phyloP scores from a whole-genome alignment of 192 early-diverging fungal genomes.

The Backusella luteola region DNA sequence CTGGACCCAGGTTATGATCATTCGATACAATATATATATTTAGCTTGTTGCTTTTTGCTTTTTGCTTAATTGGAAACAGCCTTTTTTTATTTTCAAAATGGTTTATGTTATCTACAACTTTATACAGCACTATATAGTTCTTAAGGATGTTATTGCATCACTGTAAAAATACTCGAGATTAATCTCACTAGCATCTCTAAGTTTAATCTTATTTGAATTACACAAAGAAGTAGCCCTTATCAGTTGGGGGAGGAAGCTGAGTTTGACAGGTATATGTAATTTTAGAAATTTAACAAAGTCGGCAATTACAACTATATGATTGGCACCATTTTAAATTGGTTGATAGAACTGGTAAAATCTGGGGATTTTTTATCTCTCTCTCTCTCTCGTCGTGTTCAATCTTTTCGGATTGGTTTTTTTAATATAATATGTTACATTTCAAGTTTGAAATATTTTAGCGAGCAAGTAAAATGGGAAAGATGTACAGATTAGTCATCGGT shows the following conservation, averaged over 20 bases:
- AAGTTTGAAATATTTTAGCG: not conserved
- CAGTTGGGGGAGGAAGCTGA: not conserved
- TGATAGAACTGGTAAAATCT: not conserved
- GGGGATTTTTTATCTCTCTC: not conserved
- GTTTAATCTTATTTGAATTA: not conserved
- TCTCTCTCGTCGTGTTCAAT: not conserved
- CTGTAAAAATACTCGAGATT: not conserved
- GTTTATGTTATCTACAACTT: not conserved
- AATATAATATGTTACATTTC: not conserved
- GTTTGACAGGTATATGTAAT: not conserved
- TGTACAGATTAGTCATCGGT: not conserved
- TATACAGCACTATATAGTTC: not conserved
- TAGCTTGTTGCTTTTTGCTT: too few species aligned
- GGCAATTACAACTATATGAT: not conserved
- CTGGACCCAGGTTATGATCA: too few species aligned
- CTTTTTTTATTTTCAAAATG: not conserved
- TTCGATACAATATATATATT: too few species aligned
- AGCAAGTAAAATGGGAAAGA: not conserved
- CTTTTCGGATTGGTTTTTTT: not conserved
- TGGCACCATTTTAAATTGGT: constrained; percentile 2
- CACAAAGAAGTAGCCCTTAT: not conserved
- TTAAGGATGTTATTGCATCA: not conserved
- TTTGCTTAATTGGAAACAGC: not conserved
- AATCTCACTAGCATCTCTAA: not conserved
- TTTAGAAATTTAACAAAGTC: not conserved